Conservation (phyloP, 2,329 filamentous ascomycete genomes). For the Seiridium cupressi region DNA sequence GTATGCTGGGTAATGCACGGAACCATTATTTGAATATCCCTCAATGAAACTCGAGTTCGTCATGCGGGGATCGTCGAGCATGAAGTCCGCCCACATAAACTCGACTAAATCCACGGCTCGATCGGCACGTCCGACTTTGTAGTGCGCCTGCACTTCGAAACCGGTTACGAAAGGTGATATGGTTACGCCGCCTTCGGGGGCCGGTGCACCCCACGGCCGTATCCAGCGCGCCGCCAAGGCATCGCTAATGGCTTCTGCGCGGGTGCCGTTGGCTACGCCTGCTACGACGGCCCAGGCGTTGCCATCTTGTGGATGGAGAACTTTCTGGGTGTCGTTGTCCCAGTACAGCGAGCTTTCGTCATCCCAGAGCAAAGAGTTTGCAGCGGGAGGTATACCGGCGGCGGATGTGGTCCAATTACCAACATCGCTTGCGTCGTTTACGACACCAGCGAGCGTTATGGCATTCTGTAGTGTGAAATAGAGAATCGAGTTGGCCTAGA, state of each 20-base stretch:
- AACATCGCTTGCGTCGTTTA: background rate
- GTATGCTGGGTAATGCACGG: background rate
- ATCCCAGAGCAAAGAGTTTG: slow-evolving; percentile 3
- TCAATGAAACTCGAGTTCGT: slow-evolving; percentile 4
- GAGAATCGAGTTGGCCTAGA: slow-evolving; percentile 1
- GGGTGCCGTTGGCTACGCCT: background rate
- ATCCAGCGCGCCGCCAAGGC: slow-evolving; percentile 1
- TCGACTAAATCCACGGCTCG: background rate
- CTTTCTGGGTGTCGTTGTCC: slow-evolving; percentile 4
- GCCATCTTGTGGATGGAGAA: slow-evolving; percentile 1
- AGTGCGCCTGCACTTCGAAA: slow-evolving; percentile 6
- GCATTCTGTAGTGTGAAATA: slow-evolving; percentile 2
- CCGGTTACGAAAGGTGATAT: slow-evolving; percentile 3
- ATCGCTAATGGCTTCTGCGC: background rate
- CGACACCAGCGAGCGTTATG: background rate
- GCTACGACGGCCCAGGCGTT: background rate
- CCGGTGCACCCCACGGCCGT: background rate
- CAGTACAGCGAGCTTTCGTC: background rate
- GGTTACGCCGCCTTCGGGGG: slow-evolving; percentile 1
- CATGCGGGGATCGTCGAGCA: slow-evolving; percentile 1
- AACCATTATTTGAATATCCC: slow-evolving; percentile 3
- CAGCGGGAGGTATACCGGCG: background rate
- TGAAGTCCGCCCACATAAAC: slow-evolving; percentile 5
- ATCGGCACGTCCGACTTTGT: slow-evolving; percentile 3
- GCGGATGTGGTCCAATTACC: slow-evolving; percentile 3